Evolutionary conservation across 2,329 filamentous ascomycete species (phyloP), one percentile per base, ranked within the genome.

Genomic region (Bipolaris gigantea): DNA sequence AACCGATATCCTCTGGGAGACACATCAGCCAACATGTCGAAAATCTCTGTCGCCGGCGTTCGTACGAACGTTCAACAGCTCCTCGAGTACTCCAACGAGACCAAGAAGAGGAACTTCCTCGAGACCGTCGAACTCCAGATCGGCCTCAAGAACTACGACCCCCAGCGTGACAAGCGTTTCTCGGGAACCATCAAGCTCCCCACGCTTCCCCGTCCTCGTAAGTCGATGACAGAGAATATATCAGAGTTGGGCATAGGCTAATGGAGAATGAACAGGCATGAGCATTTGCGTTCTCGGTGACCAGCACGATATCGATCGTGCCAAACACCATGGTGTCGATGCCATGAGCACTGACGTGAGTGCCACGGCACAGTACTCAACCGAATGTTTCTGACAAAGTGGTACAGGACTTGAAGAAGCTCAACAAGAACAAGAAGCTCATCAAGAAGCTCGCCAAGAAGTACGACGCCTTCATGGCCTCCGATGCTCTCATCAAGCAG

Each of bases 371-470:
- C 8, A 11, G 3, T 6, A 11, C 2, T 8, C 8, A 27, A 25
- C n/a, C 15, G 32, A 38, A 42, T 36, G 47, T 40, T 38, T 55
- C 57, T 57, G 32, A 56, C 52, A 50, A 43, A 43, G 9, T 36
- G 42, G 43, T 5, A 30, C 45, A 53, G 51, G 94, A 99, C 82
- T 83, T 99, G 83, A 99, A 99, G 90, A 99, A 99, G 89, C 91
- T 99, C 72, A 99, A 99, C 89, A 99, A 99, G 91, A 99, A 99
- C 91, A 97, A 99, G 90, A 99, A 99, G 89, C 89, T 97, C 76
- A 97, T 99, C 89, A 99, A 99, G 92, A 99, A 99, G 89, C 90
- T 99, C 69, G 94, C 94, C 65, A 92, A 92, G 88, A 99, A 99
- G 86, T 97, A 99, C 88, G 94, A 99, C 81, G 94, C 94, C 73